Percentiles rank a stretch among this genome's conserved stretches.
Conservation (phyloP, 345 rosid species). For the Arabidopsis arenosa region DNA sequence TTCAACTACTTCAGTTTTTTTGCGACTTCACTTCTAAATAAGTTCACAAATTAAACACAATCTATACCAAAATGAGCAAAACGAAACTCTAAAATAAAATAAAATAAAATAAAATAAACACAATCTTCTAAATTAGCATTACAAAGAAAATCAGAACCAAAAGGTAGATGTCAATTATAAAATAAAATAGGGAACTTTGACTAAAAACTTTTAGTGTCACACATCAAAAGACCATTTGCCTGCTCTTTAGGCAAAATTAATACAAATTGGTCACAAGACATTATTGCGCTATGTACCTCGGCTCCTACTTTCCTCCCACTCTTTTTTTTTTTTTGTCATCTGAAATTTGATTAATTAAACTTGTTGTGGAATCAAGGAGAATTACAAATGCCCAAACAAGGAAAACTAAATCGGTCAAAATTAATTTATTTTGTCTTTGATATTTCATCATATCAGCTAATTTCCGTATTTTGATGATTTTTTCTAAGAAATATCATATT, state of each 20-base stretch:
- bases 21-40: neutral
- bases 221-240: conserved; percentile 24
- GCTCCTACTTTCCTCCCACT: neutral
- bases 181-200: conserved; percentile 26
- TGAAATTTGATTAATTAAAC: too few relatives aligned
- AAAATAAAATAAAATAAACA: too few relatives aligned
- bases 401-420: neutral
- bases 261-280: conserved; percentile 10
- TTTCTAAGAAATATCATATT: neutral
- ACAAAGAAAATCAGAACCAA: conserved; percentile 7
- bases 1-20: neutral
- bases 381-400: too few relatives aligned
- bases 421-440: neutral
- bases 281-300: conserved; percentile 19
- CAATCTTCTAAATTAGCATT: too few relatives aligned
- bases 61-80: neutral
- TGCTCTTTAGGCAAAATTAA: conserved; percentile 27
- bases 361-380: too few relatives aligned
- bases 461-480: neutral
- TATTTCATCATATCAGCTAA: neutral
- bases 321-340: too few relatives aligned
- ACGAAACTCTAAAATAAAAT: too few relatives aligned
- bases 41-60: neutral
- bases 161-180: conserved; percentile 14
- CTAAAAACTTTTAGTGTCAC: conserved; percentile 2